phyloP scores from a whole-genome alignment of 345 rosid genomes.

The Rhodamnia argentea region DNA sequence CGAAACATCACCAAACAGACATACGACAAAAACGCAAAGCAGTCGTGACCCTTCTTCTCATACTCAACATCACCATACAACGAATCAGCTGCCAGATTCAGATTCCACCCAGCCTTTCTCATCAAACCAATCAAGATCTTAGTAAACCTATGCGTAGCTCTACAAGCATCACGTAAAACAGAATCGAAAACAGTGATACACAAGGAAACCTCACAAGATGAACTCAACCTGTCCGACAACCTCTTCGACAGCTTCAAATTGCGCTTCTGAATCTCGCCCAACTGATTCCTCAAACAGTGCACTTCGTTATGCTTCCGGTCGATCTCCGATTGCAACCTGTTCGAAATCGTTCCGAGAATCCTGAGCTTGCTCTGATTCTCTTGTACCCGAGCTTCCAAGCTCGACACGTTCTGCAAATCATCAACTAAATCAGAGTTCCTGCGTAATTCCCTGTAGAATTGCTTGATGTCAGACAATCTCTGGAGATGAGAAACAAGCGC shows the following conservation, averaged over 20 bases:
- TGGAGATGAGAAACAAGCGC: conserved; percentile 65
- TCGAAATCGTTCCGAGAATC: conserved; percentile 52
- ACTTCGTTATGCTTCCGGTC: conserved; percentile 61
- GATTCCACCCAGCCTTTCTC: conserved; percentile 87
- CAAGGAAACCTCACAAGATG: conserved; percentile 45
- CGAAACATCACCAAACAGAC: conserved; percentile 74
- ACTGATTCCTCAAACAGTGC: conserved; percentile 37
- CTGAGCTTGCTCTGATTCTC: conserved; percentile 97
- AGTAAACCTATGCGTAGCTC: conserved; percentile 51
- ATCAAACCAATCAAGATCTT: conserved; percentile 69
- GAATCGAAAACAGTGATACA: conserved; percentile 60
- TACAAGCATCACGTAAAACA: conserved; percentile 50
- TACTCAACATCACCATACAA: conserved; percentile 49
- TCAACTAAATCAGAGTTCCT: conserved; percentile 31
- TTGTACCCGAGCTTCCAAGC: conserved; percentile 77
- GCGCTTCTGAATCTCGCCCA: conserved; percentile 47
- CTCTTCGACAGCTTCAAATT: conserved; percentile 48
- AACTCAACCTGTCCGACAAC: conserved; percentile 33
- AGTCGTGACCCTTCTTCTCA: conserved; percentile 43
- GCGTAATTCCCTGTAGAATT: conserved; percentile 31
- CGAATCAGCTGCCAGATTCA: conserved; percentile 66
- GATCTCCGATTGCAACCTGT: conserved; percentile 73
- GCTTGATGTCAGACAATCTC: conserved; percentile 64
- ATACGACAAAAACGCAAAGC: conserved; percentile 66
- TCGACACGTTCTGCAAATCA: conserved; percentile 52